A percentile compares a stretch with the other conserved stretches of the same genome.
Conservation (phyloP, 177 flowering plant genomes). For the Telopea speciosissima region DNA sequence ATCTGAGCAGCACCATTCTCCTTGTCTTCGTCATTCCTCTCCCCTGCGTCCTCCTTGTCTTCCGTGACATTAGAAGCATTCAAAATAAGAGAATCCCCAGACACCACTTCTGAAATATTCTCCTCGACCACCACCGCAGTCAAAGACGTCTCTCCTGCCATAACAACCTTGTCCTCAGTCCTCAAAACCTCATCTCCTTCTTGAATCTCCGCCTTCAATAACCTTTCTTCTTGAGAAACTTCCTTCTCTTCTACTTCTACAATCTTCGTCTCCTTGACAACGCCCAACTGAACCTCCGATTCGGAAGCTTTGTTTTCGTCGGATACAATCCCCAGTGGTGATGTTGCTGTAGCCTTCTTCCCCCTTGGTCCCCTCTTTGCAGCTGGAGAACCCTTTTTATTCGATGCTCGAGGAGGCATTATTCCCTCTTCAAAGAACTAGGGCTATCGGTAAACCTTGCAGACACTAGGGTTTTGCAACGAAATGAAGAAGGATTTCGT, state of each 20-base stretch:
- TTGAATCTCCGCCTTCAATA: not conserved
- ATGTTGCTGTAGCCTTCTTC: slow-evolving; percentile 3
- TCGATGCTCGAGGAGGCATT: slow-evolving; percentile 16
- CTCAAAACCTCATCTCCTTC: not conserved
- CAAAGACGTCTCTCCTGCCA: slow-evolving; percentile 9
- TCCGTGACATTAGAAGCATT: slow-evolving; percentile 3
- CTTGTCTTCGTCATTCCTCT: slow-evolving; percentile 1
- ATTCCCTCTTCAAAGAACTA: not conserved
- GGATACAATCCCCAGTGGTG: not conserved
- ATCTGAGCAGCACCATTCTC: slow-evolving; percentile 1
- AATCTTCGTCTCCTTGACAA: not conserved
- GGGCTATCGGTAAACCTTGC: not conserved
- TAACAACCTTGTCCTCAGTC: slow-evolving; percentile 5
- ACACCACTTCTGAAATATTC: not conserved
- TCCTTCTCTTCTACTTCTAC: not conserved
- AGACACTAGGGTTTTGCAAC: slow-evolving; percentile 8
- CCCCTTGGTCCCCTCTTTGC: slow-evolving; percentile 1
- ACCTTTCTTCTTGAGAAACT: not conserved
- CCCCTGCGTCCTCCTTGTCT: slow-evolving; percentile 1
- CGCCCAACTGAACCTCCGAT: not conserved
- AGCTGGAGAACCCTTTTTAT: not conserved
- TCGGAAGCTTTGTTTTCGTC: slow-evolving; percentile 4
- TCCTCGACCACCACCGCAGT: slow-evolving; percentile 10
- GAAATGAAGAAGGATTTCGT: too few relatives aligned
- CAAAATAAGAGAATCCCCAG: slow-evolving; percentile 1